Evolutionary conservation across 2,329 filamentous ascomycete species (phyloP).

Genomic region (Botrytis tulipae): DNA sequence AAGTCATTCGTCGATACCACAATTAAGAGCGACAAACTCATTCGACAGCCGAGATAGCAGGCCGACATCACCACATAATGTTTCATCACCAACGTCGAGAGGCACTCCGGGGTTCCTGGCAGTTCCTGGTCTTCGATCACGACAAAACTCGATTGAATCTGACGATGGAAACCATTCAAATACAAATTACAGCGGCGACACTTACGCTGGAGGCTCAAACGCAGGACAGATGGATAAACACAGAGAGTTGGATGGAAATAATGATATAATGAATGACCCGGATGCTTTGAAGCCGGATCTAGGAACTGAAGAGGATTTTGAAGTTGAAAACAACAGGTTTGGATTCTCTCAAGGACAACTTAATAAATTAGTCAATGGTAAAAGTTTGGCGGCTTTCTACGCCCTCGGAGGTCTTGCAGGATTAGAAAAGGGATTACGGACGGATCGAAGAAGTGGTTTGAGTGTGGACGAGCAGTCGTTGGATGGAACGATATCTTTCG

Average conservation of each 20-base stretch:
- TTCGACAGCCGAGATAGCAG: slow-evolving; percentile 61
- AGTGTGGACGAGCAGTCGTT: slow-evolving; percentile 66
- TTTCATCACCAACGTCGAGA: slow-evolving; percentile 59
- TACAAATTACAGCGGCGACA: slow-evolving; percentile 39
- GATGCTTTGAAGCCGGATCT: slow-evolving; percentile 56
- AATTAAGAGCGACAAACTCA: slow-evolving; percentile 53
- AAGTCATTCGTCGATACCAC: slow-evolving; percentile 40
- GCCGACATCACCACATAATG: slow-evolving; percentile 65
- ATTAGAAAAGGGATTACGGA: slow-evolving; percentile 70
- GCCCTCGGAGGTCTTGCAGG: slow-evolving; percentile 71
- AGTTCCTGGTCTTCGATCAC: slow-evolving; percentile 60
- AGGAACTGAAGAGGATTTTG: slow-evolving; percentile 68
- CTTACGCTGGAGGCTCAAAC: slow-evolving; percentile 44
- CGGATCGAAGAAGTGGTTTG: slow-evolving; percentile 62
- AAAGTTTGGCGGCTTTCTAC: slow-evolving; percentile 71
- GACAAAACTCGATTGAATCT: slow-evolving; percentile 64
- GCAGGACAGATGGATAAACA: slow-evolving; percentile 41
- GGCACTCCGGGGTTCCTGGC: slow-evolving; percentile 55
- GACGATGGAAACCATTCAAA: slow-evolving; percentile 52
- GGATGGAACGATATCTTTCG: slow-evolving; percentile 65
- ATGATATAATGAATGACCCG: slow-evolving; percentile 53
- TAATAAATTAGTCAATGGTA: slow-evolving; percentile 76
- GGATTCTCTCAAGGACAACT: slow-evolving; percentile 72
- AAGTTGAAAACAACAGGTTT: slow-evolving; percentile 66
- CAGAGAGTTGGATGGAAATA: slow-evolving; percentile 41